Conservation (phyloP, 306 rosid species). For the Prinsepia uniflora region DNA sequence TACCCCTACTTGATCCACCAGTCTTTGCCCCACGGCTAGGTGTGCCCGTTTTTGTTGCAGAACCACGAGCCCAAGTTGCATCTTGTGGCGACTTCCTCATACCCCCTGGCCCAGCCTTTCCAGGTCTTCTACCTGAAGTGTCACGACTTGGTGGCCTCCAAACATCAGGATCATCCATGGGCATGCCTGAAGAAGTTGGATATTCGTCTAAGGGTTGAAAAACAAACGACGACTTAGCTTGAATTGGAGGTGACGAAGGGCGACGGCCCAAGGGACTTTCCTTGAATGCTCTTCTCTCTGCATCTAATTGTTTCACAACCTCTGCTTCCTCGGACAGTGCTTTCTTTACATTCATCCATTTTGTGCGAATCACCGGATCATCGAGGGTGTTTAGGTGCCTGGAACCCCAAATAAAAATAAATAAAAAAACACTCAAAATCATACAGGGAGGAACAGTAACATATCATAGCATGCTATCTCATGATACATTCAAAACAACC, state of each 20-base stretch:
- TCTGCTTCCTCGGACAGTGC: constrained; percentile 79
- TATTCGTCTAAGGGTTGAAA: constrained; percentile 92
- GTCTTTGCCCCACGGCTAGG: constrained; percentile 62
- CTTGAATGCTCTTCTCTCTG: constrained; percentile 76
- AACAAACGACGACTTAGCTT: constrained; percentile 65
- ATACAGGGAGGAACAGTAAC: background rate
- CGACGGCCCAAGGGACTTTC: constrained; percentile 66
- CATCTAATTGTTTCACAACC: constrained; percentile 77
- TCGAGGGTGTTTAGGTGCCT: constrained; percentile 72
- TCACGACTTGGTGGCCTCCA: constrained; percentile 97
- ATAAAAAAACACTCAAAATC: constrained; percentile 12
- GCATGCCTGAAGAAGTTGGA: constrained; percentile 71
- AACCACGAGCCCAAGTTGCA: constrained; percentile 80
- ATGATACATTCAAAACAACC: background rate
- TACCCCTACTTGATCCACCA: constrained; percentile 52
- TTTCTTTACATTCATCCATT: constrained; percentile 95
- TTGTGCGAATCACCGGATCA: constrained; percentile 71
- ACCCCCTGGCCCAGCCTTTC: constrained; percentile 56
- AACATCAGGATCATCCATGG: constrained; percentile 86
- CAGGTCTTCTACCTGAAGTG: constrained; percentile 54
- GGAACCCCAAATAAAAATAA: background rate
- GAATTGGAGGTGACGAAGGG: constrained; percentile 75
- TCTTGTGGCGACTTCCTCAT: constrained; percentile 72
- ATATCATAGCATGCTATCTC: background rate
- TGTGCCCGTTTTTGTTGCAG: constrained; percentile 45